Conservation (phyloP, 2,329 filamentous ascomycete genomes). For the Ambrosiella xylebori region DNA sequence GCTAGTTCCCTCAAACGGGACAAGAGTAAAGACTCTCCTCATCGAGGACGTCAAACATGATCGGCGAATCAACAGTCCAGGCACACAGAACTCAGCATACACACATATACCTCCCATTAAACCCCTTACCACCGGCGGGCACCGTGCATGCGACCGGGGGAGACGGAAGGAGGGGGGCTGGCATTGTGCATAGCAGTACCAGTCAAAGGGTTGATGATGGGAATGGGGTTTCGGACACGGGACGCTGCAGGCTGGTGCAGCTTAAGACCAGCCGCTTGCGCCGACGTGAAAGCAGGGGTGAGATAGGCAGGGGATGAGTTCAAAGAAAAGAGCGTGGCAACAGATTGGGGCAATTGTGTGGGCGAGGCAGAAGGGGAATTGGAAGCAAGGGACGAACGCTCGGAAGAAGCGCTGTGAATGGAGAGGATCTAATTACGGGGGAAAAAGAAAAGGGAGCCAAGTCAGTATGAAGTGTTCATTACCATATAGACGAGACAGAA, state of each 20-base stretch:
- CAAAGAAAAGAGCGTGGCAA: slow-evolving; percentile 60
- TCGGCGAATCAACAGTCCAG: not conserved
- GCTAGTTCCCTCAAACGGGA: not conserved
- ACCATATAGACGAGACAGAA: slow-evolving; percentile 12
- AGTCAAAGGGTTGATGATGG: slow-evolving; percentile 90
- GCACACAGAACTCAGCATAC: not conserved
- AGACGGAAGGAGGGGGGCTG: slow-evolving; percentile 64
- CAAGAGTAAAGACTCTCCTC: not conserved
- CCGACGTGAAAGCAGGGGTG: slow-evolving; percentile 47
- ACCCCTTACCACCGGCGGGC: slow-evolving; percentile 34
- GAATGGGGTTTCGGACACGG: slow-evolving; percentile 84
- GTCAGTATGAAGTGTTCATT: not conserved
- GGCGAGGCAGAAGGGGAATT: slow-evolving; percentile 86
- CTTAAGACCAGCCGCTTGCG: slow-evolving; percentile 52
- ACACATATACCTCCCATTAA: not conserved
- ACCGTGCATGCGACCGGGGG: slow-evolving; percentile 40
- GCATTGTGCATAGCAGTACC: slow-evolving; percentile 56
- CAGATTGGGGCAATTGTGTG: slow-evolving; percentile 67
- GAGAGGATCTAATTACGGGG: slow-evolving; percentile 53
- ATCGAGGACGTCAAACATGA: not conserved
- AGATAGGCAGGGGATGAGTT: slow-evolving; percentile 50
- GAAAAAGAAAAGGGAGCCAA: slow-evolving; percentile 19
- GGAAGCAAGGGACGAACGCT: slow-evolving; percentile 87
- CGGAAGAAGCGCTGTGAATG: slow-evolving; percentile 83
- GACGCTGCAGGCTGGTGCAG: slow-evolving; percentile 82